A percentile compares a stretch with the other conserved stretches of the same genome.
Conservation (phyloP, 805 yeast genomes). For the Candida mattraensis region DNA sequence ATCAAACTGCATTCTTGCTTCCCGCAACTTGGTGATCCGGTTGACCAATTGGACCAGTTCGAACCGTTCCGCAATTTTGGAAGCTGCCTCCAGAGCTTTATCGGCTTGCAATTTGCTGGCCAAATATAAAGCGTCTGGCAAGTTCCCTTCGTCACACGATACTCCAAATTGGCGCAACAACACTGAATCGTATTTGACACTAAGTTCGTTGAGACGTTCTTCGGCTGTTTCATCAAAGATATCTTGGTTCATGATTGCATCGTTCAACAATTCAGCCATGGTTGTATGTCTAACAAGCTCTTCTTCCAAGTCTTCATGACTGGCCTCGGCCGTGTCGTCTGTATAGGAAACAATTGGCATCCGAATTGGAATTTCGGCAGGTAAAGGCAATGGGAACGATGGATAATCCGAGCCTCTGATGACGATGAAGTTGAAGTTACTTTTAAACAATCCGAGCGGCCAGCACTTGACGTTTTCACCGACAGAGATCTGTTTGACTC, state of each 20-base stretch:
- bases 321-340: constrained; percentile 29
- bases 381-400: constrained; percentile 79
- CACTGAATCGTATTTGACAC: constrained; percentile 69
- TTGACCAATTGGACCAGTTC: constrained; percentile 53
- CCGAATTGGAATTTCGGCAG: constrained; percentile 70
- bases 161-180: constrained; percentile 72
- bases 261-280: constrained; percentile 61
- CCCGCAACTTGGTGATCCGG: constrained; percentile 54
- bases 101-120: constrained; percentile 71
- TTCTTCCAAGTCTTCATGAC: constrained; percentile 64
- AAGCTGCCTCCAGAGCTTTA: constrained; percentile 80
- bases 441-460: constrained; percentile 81
- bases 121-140: constrained; percentile 66
- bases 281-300: constrained; percentile 58
- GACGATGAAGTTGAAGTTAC: constrained; percentile 70
- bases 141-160: constrained; percentile 66
- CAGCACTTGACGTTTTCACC: constrained; percentile 70
- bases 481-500: constrained; percentile 49
- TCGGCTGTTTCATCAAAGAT: constrained; percentile 35
- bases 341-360: constrained; percentile 54
- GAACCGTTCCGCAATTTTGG: constrained; percentile 77
- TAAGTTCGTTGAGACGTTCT: constrained; percentile 53
- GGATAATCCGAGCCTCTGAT: constrained; percentile 76
- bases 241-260: constrained; percentile 45
- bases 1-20: constrained; percentile 42